These are phyloP conservation scores for Trifolium fragiferum DNA, from an alignment of 306 rosid species.

Conservation along the genomic window DNA sequence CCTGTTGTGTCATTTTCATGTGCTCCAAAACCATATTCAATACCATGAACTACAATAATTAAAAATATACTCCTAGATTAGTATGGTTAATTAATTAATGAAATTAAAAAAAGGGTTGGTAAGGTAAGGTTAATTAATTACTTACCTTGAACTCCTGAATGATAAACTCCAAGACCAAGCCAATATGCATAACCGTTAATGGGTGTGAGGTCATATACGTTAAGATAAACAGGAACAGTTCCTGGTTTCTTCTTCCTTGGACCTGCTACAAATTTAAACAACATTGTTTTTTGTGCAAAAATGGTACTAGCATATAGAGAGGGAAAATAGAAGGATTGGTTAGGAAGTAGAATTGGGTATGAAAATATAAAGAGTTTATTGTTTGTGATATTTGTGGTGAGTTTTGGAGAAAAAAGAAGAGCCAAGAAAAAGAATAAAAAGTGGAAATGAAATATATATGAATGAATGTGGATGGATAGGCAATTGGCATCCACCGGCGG, in stretches of 20 bases:
- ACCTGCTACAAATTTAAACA: constrained; percentile 57
- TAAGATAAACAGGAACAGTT: constrained; percentile 78
- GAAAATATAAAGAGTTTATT: background rate
- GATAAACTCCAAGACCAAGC: constrained; percentile 96
- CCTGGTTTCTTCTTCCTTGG: constrained; percentile 76
- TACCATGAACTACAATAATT: constrained; percentile 66
- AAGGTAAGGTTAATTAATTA: background rate
- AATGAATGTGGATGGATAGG: background rate
- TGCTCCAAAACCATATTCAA: constrained; percentile 97
- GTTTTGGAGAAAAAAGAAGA: background rate
- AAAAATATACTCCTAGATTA: background rate
- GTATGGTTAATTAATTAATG: too few species aligned
- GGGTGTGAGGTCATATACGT: constrained; percentile 92
- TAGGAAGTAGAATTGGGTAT: background rate
- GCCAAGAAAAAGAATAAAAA: background rate
- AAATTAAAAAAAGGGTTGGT: background rate
- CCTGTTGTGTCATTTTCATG: constrained; percentile 84
- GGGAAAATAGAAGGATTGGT: too few species aligned
- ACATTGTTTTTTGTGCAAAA: constrained; percentile 41
- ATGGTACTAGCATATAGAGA: too few species aligned
- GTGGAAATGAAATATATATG: background rate
- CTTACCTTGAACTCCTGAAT: constrained; percentile 91
- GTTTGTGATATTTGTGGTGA: background rate
- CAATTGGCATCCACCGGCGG: constrained; percentile 20
- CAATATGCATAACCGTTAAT: constrained; percentile 93